Evolutionary conservation across 805 yeast species (phyloP).

Genomic region (Sugiyamaella floridensis): DNA sequence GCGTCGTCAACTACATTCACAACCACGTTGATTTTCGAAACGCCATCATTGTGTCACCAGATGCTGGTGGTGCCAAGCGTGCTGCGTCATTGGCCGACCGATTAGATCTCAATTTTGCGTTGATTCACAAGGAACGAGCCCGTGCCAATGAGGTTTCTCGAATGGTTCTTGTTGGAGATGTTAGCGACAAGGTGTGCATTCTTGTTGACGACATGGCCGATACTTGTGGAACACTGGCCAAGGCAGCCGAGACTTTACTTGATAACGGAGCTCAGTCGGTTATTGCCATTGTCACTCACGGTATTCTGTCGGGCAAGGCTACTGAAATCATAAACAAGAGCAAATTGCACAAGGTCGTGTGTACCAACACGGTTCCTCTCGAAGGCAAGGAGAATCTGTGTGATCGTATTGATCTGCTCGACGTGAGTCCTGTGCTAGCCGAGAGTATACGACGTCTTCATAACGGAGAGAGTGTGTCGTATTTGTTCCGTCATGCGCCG

Average conservation of each 20-base stretch:
- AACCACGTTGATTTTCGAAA: conserved; percentile 51
- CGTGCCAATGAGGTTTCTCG: conserved; percentile 94
- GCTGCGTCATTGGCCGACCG: conserved; percentile 96
- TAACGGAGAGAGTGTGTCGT: conserved; percentile 92
- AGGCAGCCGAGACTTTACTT: conserved; percentile 84
- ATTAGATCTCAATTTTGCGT: conserved; percentile 86
- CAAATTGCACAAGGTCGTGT: conserved; percentile 66
- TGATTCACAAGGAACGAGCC: conserved; percentile 95
- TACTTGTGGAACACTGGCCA: conserved; percentile 94
- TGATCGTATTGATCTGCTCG: conserved; percentile 68
- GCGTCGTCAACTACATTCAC: conserved; percentile 74
- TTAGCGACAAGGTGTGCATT: conserved; percentile 73
- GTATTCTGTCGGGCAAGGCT: conserved; percentile 86
- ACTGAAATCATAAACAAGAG: conserved; percentile 64
- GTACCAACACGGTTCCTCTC: conserved; percentile 92
- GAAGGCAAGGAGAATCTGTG: conserved; percentile 55
- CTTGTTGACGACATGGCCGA: conserved; percentile 98
- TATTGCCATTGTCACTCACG: conserved; percentile 94
- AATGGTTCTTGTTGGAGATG: conserved; percentile 97
- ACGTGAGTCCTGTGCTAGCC: conserved; percentile 80
- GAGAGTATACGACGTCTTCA: conserved; percentile 93
- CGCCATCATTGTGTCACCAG: conserved; percentile 87
- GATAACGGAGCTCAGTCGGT: conserved; percentile 79
- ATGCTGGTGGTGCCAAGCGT: conserved; percentile 98
- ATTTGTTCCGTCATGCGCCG: conserved; percentile 69